Conservation (phyloP, 345 rosid species). For the Triadica sebifera region DNA sequence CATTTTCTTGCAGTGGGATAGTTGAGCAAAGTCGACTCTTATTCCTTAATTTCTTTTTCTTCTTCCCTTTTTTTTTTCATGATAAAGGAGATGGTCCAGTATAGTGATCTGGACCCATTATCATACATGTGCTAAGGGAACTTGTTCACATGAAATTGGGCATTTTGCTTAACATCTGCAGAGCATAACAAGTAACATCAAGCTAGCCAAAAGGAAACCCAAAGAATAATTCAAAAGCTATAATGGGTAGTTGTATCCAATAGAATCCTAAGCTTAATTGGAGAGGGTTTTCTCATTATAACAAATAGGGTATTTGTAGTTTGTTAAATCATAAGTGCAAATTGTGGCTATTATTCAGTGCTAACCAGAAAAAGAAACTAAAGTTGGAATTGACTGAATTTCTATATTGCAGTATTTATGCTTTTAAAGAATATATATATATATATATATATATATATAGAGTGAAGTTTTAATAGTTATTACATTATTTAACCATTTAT, state of each 20-base stretch:
- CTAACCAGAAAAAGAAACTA: background rate
- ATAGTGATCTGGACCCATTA: too few species aligned
- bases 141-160: constrained; percentile 23
- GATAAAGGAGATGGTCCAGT: too few species aligned
- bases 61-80: too few species aligned
- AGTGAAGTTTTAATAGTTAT: too few species aligned
- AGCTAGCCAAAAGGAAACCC: background rate
- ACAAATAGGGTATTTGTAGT: background rate
- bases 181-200: constrained; percentile 1
- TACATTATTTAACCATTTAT: too few species aligned
- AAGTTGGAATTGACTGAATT: constrained; percentile 32
- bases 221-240: constrained; percentile 19
- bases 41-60: too few species aligned
- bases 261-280: too few species aligned
- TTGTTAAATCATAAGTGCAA: background rate
- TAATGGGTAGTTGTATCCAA: background rate
- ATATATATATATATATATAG: too few species aligned
- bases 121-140: background rate
- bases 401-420: constrained; percentile 21
- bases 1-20: too few species aligned
- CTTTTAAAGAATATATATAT: constrained; percentile 15
- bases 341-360: background rate
- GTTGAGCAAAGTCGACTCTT: too few species aligned
- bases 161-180: constrained; percentile 9
- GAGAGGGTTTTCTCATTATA: background rate